Evolutionary conservation across 495 filamentous ascomycete species (phyloP).

Genomic region (Penicillium parvum): DNA sequence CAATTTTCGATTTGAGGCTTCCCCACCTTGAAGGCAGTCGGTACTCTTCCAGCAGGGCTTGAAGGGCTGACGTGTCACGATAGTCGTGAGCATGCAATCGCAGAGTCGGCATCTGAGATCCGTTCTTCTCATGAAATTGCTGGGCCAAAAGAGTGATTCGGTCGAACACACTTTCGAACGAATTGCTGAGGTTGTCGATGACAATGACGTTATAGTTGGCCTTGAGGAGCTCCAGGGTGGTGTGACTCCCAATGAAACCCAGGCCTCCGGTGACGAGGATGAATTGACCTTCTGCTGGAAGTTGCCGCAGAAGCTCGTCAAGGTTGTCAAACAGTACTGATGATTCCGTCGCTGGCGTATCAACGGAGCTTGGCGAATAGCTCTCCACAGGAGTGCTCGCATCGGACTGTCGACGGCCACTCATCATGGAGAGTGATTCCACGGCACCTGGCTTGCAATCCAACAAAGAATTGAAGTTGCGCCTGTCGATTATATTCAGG

Average conservation of each 20-base stretch:
- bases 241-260: conserved; percentile 65
- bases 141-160: conserved; percentile 48
- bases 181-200: conserved; percentile 61
- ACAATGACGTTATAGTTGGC: conserved; percentile 59
- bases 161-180: conserved; percentile 50
- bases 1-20: conserved; percentile 47
- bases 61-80: conserved; percentile 43
- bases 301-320: conserved; percentile 32
- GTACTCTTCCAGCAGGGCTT: conserved; percentile 38
- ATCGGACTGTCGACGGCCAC: conserved; percentile 31
- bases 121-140: conserved; percentile 43
- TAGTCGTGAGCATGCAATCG: conserved; percentile 57
- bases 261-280: conserved; percentile 63
- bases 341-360: conserved; percentile 40
- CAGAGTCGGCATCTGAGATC: conserved; percentile 45
- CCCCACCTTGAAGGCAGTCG: conserved; percentile 32
- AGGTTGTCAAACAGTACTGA: conserved; percentile 40
- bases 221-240: conserved; percentile 57
- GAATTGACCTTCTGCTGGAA: conserved; percentile 33
- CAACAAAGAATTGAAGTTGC: too few species aligned
- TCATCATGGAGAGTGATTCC: conserved; percentile 23
- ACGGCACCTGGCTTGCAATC: too few species aligned
- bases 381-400: conserved; percentile 33
- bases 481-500: too few species aligned
- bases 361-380: conserved; percentile 29